These are phyloP conservation scores for Daldinia sp. DNA, from an alignment of 2,329 filamentous ascomycete species.

Conservation along the genomic window DNA sequence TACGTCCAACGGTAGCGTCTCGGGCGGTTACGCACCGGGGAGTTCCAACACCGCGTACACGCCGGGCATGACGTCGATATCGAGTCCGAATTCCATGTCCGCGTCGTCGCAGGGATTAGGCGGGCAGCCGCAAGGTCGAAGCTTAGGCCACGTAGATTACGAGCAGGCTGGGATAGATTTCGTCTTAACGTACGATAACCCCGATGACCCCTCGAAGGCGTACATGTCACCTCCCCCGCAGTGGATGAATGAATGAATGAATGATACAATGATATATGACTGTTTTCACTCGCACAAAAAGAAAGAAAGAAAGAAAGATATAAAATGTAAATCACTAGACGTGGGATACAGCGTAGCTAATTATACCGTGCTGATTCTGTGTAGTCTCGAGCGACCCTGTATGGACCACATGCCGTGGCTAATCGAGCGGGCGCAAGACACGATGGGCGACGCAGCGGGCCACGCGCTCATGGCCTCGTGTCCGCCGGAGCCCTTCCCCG, in stretches of 20 bases:
- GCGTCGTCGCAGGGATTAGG: slow-evolving; percentile 46
- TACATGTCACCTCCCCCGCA: slow-evolving; percentile 72
- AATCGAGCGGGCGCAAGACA: slow-evolving; percentile 65
- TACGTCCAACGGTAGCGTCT: slow-evolving; percentile 64
- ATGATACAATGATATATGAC: background rate
- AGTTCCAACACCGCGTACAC: slow-evolving; percentile 57
- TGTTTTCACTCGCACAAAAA: background rate
- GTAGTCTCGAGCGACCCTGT: slow-evolving; percentile 89
- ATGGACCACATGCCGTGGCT: slow-evolving; percentile 89
- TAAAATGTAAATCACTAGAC: slow-evolving; percentile 31
- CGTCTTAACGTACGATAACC: slow-evolving; percentile 82
- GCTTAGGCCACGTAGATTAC: slow-evolving; percentile 68
- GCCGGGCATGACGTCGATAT: slow-evolving; percentile 56
- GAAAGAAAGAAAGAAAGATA: background rate
- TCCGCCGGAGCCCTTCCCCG: slow-evolving; percentile 71
- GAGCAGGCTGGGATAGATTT: slow-evolving; percentile 89
- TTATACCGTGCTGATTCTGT: slow-evolving; percentile 52
- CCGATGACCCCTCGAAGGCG: slow-evolving; percentile 63
- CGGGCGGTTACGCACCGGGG: slow-evolving; percentile 66
- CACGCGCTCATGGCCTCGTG: slow-evolving; percentile 95
- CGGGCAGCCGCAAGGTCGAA: slow-evolving; percentile 49
- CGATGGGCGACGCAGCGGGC: slow-evolving; percentile 70
- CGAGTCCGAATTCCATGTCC: slow-evolving; percentile 53
- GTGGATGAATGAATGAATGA: slow-evolving; percentile 37
- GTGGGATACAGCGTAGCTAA: slow-evolving; percentile 52